A percentile compares a stretch with the other conserved stretches of the same genome.
Evolutionary conservation across 345 rosid species (phyloP).

Genomic region (Brassica rapa): DNA sequence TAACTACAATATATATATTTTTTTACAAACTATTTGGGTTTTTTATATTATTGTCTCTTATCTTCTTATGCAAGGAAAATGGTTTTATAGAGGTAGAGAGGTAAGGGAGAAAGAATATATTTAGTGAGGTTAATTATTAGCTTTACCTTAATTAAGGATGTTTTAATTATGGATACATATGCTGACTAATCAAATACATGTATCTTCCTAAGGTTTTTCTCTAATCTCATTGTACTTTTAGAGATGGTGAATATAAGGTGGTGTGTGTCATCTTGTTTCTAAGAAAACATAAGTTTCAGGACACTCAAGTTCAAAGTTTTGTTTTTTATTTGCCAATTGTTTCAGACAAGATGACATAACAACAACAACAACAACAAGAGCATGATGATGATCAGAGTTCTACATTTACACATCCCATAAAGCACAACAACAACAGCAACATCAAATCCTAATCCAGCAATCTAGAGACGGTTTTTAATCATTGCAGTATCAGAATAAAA

Average conservation of each 20-base stretch:
- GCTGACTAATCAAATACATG: constrained; percentile 12
- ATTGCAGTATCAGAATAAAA: constrained; percentile 20
- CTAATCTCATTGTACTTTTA: constrained; percentile 7
- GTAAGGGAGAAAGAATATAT: constrained; percentile 32
- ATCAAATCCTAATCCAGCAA: constrained; percentile 25
- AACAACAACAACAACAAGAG: constrained; percentile 16
- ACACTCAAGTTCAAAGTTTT: neutral
- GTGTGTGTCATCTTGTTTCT: neutral
- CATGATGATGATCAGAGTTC: constrained; percentile 19
- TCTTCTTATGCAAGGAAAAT: constrained; percentile 19
- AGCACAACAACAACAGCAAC: constrained; percentile 11
- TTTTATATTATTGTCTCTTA: constrained; percentile 25
- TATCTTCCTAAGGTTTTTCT: neutral
- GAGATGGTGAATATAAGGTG: neutral
- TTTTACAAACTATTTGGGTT: neutral
- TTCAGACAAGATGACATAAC: constrained; percentile 12
- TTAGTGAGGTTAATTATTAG: constrained; percentile 37
- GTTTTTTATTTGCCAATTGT: constrained; percentile 19
- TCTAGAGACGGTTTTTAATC: constrained; percentile 15
- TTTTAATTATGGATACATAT: constrained; percentile 27
- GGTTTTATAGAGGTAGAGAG: constrained; percentile 45
- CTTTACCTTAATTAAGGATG: constrained; percentile 34
- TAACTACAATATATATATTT: neutral
- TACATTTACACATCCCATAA: constrained; percentile 37
- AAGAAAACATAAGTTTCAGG: neutral